phyloP scores from a whole-genome alignment of 805 yeast genomes.

The Kurtzmaniella fragi region DNA sequence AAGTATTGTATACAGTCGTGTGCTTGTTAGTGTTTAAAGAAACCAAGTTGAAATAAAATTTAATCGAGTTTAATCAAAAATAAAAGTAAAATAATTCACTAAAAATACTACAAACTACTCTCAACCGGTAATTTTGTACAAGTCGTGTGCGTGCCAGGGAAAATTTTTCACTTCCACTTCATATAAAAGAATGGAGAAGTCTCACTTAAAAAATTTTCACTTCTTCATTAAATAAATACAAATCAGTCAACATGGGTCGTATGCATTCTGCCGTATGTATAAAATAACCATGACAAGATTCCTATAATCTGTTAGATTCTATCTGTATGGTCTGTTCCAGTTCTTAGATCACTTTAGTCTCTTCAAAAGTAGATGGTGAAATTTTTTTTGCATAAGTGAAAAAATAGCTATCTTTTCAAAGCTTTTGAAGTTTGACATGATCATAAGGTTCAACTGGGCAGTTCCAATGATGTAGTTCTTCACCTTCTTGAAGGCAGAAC shows the following conservation, averaged over 20 bases:
- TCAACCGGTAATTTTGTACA: too few relatives aligned
- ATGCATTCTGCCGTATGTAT: conserved; percentile 95
- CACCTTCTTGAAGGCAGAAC: too few relatives aligned
- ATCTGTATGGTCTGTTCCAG: conserved; percentile 17
- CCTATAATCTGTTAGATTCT: conserved; percentile 19
- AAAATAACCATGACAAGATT: conserved; percentile 5
- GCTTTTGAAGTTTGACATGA: too few relatives aligned
- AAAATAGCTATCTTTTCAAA: too few relatives aligned
- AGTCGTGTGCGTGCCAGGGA: conserved; percentile 4
- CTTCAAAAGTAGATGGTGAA: conserved; percentile 8
- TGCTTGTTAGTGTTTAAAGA: too few relatives aligned
- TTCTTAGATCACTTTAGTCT: conserved; percentile 14
- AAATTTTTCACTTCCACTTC: conserved; percentile 4
- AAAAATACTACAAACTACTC: not conserved
- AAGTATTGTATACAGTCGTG: too few relatives aligned
- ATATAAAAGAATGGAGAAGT: not conserved
- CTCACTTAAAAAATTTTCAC: conserved; percentile 15
- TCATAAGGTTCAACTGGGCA: too few relatives aligned
- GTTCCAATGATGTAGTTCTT: too few relatives aligned
- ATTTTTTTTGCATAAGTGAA: too few relatives aligned
- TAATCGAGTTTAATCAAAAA: too few relatives aligned
- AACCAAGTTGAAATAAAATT: too few relatives aligned
- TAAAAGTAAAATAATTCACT: not conserved
- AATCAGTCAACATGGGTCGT: conserved; percentile 92
- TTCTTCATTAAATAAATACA: conserved; percentile 16